Base-by-base conservation (phyloP, 1,284 basidiomycete species). In the Coniferiporia sulphurascens region DNA sequence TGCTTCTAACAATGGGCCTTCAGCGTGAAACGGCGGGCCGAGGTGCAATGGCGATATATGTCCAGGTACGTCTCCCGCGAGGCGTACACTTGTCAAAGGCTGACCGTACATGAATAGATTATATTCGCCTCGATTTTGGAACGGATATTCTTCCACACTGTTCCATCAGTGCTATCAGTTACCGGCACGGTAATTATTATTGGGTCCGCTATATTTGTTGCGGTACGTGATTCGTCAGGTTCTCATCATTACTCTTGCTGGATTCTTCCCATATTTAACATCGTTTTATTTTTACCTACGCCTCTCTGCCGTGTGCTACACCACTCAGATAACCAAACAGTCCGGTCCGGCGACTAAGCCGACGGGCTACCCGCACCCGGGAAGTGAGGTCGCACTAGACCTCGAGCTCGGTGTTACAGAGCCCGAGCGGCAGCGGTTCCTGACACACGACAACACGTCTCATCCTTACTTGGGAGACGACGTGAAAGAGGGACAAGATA, bases 21-120 rank as follows among this genome's bases (percentile, higher is more conserved):
- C 85, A 86, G 67, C 77, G 82, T 12, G 86, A 88, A 68, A 81
- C 83, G 0, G 85, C 83, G 0, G 79, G 83, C 3, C 73, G 86
- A 34, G 85, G 81, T 0, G 74, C 81, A 0, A 77, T 87, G 70
- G 85, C 80, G 0, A 68, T 87, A 0, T 88, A 88, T 65, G 76
- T 81, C 8, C 82, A 85, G 69, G 83, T 81, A 59, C 49, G 66
- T 64, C 6, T 34, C 17, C 9, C 4, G 22, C 13, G 8, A 15
- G 7, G 4, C 41, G 19, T 52, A 35, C 13, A 17, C 12, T 41
- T 21, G 6, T 13, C 27, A 52, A n/a, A 13, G 17, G 55, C 34
- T 53, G 35, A 15, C 27, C 12, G 1, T 4, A 8, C 35, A 13
- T 32, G 19, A 21, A 22, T 51, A 86, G 82, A 79, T 88, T 45